Percentiles rank a stretch among this genome's conserved stretches.
These are phyloP conservation scores for Cyathus striatus DNA, from an alignment of 768 basidiomycete species.

Conservation along the genomic window DNA sequence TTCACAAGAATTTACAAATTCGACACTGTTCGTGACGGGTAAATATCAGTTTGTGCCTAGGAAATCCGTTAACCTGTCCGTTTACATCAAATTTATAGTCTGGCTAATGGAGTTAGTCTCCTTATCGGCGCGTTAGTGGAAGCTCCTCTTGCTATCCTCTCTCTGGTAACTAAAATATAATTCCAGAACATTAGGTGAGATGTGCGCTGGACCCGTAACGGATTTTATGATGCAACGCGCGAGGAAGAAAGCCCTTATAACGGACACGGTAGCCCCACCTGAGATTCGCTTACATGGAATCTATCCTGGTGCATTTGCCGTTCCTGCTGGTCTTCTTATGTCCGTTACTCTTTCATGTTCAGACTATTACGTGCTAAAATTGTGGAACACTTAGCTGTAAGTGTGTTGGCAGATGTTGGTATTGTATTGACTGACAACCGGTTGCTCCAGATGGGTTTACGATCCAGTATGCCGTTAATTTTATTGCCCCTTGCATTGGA, in stretches of 20 bases:
- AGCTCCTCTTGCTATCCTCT: not conserved
- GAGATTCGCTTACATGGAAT: conserved; percentile 33
- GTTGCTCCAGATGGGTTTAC: conserved; percentile 30
- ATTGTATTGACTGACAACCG: too few relatives aligned
- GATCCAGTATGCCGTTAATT: conserved; percentile 24
- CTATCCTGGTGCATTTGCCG: conserved; percentile 30
- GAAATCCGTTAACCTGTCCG: too few relatives aligned
- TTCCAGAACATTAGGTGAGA: conserved; percentile 23
- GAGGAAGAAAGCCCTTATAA: conserved; percentile 17
- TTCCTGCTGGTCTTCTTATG: conserved; percentile 29
- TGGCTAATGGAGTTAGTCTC: conserved; percentile 33
- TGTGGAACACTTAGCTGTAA: too few relatives aligned
- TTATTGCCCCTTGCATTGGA: conserved; percentile 31
- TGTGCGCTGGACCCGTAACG: conserved; percentile 30
- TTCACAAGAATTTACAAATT: conserved; percentile 32
- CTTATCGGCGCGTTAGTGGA: conserved; percentile 28
- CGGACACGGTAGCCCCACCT: conserved; percentile 18
- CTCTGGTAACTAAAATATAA: not conserved
- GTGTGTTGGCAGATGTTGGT: too few relatives aligned
- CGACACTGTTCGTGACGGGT: conserved; percentile 31
- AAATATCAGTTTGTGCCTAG: too few relatives aligned
- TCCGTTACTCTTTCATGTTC: too few relatives aligned
- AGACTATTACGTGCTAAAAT: too few relatives aligned
- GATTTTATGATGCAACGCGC: conserved; percentile 30
- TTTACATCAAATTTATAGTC: too few relatives aligned